These are phyloP conservation scores for Aspergillus baeticus DNA, from an alignment of 495 filamentous ascomycete species.

Conservation along the genomic window DNA sequence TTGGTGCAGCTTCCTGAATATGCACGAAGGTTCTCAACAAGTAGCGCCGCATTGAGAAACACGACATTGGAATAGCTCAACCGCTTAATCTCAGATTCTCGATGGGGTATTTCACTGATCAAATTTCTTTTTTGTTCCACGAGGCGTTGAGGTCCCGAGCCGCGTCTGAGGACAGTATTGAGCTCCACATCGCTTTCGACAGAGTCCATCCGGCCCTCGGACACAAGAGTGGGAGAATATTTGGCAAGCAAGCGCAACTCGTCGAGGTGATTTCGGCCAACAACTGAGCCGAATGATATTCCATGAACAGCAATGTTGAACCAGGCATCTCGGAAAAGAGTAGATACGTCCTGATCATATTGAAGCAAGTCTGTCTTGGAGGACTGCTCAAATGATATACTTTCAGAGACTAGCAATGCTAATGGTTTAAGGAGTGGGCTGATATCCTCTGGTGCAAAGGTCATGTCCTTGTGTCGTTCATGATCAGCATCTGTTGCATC, in stretches of 20 bases:
- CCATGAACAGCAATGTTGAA: slow-evolving; percentile 95
- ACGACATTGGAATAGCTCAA: slow-evolving; percentile 85
- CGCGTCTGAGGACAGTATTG: slow-evolving; percentile 84
- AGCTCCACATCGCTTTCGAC: slow-evolving; percentile 94
- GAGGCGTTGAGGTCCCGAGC: slow-evolving; percentile 72
- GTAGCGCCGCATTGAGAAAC: slow-evolving; percentile 81
- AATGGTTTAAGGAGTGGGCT: slow-evolving; percentile 78
- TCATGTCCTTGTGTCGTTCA: slow-evolving; percentile 67
- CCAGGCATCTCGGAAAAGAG: slow-evolving; percentile 87
- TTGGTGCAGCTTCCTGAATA: slow-evolving; percentile 83
- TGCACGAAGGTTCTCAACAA: slow-evolving; percentile 82
- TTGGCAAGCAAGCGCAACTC: slow-evolving; percentile 80
- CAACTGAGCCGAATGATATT: slow-evolving; percentile 69
- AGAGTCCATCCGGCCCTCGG: slow-evolving; percentile 80
- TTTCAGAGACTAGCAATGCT: slow-evolving; percentile 66
- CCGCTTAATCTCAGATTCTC: slow-evolving; percentile 71
- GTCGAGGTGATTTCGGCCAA: slow-evolving; percentile 63
- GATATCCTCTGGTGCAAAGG: slow-evolving; percentile 81
- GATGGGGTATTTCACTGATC: slow-evolving; percentile 65
- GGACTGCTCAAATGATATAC: slow-evolving; percentile 39
- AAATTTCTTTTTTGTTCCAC: slow-evolving; percentile 78
- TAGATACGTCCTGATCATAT: slow-evolving; percentile 62
- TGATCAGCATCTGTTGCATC: slow-evolving; percentile 60
- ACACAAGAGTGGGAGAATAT: slow-evolving; percentile 78
- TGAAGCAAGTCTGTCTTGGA: slow-evolving; percentile 19